Evolutionary conservation across 2,329 filamentous ascomycete species (phyloP), one percentile per base, ranked within the genome.

Genomic region (Chrysoporthe puriensis): DNA sequence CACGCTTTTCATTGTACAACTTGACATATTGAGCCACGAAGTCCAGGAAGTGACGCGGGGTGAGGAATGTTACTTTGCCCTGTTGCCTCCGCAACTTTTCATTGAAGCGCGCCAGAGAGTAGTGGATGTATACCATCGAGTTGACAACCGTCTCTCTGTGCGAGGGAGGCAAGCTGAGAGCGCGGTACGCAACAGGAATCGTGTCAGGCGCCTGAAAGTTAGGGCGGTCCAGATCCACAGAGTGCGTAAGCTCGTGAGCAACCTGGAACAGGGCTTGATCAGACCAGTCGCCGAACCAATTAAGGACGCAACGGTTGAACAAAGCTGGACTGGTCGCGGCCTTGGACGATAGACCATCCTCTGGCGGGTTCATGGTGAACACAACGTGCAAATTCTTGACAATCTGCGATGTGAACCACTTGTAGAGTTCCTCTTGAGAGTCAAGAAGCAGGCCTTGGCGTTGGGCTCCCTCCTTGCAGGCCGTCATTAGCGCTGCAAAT

Each of bases 201-300:
- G 90, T 96, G 74, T 98, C 94, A 2, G 95, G 95, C 4, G 94
- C 92, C 64, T 86, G 83, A 78, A 95, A 99, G 75, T 90, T 94
- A 63, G 92, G 85, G 70, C 94, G 91, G 77, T 99, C 96, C 65
- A 99, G 86, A 77, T 99, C 96, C 68, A 99, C 90, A n/a, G 93
- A 95, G 72, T 97, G 92, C 0, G 96, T 99, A 67, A 99, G 88
- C 79, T 99, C 96, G 71, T 92, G 94, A 34, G 92, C 94, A 71
- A 99, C 96, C 79, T 99, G 96, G 89, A 96, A 99, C 26, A 99
- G 86, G 48, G 96, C 96, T 81, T 99, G 96, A 78, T 99, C 96
- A 63, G 96, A 99, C 96, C 96, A 99, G 81, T 99, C 96, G 72
- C 96, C 96, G 78, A 99, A 97, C 96, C 96, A 99, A 81, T 99